Evolutionary conservation across 768 basidiomycete genomes (phyloP).

Genomic region (Podaxis sp.): DNA sequence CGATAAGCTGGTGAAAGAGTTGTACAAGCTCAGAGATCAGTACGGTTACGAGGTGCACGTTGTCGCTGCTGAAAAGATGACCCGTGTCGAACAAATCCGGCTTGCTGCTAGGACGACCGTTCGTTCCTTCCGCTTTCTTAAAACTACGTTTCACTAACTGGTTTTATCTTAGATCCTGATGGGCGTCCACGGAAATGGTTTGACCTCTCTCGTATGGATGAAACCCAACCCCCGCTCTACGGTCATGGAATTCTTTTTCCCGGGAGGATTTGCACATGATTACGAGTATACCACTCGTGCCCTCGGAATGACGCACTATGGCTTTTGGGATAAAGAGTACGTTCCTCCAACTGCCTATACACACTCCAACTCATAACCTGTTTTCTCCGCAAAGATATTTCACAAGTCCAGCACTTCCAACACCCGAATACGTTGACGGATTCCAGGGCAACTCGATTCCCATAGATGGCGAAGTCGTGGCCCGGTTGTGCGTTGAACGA

Average conservation of each 20-base stretch:
- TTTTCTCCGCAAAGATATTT: constrained; percentile 50
- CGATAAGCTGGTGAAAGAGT: constrained; percentile 71
- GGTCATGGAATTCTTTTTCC: constrained; percentile 91
- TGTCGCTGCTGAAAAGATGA: constrained; percentile 80
- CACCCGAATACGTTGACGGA: constrained; percentile 76
- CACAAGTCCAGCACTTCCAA: constrained; percentile 70
- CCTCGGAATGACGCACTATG: constrained; percentile 80
- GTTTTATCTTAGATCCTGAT: constrained; percentile 76
- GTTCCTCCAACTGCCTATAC: constrained; percentile 17
- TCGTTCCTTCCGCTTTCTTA: constrained; percentile 24
- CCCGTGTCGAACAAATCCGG: constrained; percentile 75
- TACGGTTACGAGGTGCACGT: constrained; percentile 89
- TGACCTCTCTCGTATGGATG: constrained; percentile 93
- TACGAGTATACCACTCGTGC: constrained; percentile 83
- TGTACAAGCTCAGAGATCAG: constrained; percentile 64
- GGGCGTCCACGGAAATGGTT: constrained; percentile 91
- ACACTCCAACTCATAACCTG: background rate
- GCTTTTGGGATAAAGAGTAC: constrained; percentile 78
- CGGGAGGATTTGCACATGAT: constrained; percentile 81
- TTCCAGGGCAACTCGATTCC: constrained; percentile 89
- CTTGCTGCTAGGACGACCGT: constrained; percentile 87
- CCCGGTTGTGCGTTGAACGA: constrained; percentile 56
- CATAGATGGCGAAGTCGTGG: constrained; percentile 70
- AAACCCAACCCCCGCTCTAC: constrained; percentile 77
- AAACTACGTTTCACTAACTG: background rate